Evolutionary conservation across 2,329 filamentous ascomycete species (phyloP), one percentile per base, ranked within the genome.

Genomic region (Hortaea sp.): DNA sequence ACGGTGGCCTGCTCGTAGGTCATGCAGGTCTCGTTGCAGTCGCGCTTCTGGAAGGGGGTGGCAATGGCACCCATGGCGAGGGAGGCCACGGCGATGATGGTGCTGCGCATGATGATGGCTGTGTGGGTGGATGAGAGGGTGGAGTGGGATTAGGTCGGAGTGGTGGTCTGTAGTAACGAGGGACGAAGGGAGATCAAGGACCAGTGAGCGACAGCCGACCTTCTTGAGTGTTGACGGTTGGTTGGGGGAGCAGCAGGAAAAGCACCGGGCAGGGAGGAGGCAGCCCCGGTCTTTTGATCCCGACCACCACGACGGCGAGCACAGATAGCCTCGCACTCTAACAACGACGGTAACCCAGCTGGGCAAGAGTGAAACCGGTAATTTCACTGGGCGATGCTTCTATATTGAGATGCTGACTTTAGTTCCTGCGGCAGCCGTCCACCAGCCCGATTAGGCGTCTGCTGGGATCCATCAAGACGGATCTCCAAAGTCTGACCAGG

Each of bases 1-100:
- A 42, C 38, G 20, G 48, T 42, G 11, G 59, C 59, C 30, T 57
- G 49, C 40, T 46, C 31, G 39, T 55, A 53, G 41, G 52, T 54
- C 34, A 62, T 52, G 50, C 59, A 62, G 32, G 47, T 48, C 39
- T 53, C 48, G 44, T 54, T 51, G 47, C 48, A 43, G 35, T 46
- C 47, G 7, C 37, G 42, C 45, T 52, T 49, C n/a, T 13, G 7
- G 28, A 52, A 32, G 5, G 43, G 43, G 39, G 46, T 29, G 32
- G 49, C 49, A 32, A 49, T 6, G 35, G 49, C 49, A 28, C 47
- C 45, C 10, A 51, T 28, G 49, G 49, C 50, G 48, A 50, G 47
- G 20, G 50, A 41, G 37, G 50, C 48, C 7, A 46, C 45, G 41
- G 50, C 38, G 39, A 54, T 38, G 48, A 51, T 49, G 34, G 45